Percentiles rank a stretch among this genome's conserved stretches.
Evolutionary conservation across 1,284 basidiomycete species (phyloP).

Genomic region (Lentinula novae-zelandiae): DNA sequence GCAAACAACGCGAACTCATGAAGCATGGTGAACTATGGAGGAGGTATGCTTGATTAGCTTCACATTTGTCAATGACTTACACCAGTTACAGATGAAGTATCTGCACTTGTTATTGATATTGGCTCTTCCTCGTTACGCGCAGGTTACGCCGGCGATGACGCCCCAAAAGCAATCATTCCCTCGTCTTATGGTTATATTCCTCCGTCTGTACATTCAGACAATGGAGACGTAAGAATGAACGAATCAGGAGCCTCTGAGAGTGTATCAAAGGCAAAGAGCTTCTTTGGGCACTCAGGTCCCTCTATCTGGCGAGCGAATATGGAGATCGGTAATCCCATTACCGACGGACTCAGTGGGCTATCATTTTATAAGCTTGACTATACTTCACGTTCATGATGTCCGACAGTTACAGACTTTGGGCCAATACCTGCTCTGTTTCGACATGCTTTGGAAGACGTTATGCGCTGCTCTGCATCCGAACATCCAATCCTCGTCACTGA

Average conservation of each 20-base stretch:
- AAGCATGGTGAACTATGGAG: constrained; percentile 68
- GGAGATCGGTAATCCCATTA: constrained; percentile 83
- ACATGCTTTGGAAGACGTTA: constrained; percentile 72
- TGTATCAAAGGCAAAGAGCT: constrained; percentile 53
- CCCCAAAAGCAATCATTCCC: constrained; percentile 89
- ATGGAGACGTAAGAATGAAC: constrained; percentile 55
- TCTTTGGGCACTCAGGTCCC: constrained; percentile 88
- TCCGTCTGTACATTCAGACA: constrained; percentile 23
- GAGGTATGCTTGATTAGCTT: constrained; percentile 42
- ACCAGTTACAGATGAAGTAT: constrained; percentile 74
- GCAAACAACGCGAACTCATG: constrained; percentile 18
- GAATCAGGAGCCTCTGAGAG: constrained; percentile 36
- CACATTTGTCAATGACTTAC: background rate
- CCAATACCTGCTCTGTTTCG: constrained; percentile 72
- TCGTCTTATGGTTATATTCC: constrained; percentile 82
- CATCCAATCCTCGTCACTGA: constrained; percentile 95
- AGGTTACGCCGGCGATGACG: constrained; percentile 97
- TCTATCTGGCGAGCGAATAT: constrained; percentile 89
- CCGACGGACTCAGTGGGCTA: constrained; percentile 80
- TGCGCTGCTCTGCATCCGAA: constrained; percentile 73
- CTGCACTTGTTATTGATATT: constrained; percentile 93
- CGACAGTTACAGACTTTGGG: constrained; percentile 74
- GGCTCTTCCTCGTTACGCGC: constrained; percentile 88
- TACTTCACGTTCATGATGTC: constrained; percentile 11
- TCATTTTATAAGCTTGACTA: background rate